Base-by-base conservation (phyloP, 75 land plant species). In the Azolla pinnata region DNA sequence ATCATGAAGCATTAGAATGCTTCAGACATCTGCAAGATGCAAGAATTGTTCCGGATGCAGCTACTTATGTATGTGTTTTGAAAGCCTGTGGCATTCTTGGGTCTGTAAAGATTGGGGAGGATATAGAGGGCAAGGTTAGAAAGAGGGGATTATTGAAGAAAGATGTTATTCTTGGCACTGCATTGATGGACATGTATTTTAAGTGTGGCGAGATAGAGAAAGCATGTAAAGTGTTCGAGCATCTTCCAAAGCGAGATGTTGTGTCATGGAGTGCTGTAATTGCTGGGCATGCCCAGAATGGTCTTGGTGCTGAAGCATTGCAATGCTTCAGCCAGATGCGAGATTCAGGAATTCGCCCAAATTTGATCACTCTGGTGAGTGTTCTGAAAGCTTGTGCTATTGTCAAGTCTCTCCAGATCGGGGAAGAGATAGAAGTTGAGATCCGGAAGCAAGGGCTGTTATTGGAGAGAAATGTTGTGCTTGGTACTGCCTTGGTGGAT, bases 331-430 rank as follows among this genome's bases (percentile, higher is more conserved):
- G 46, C 3, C 21, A 56, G 34, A 69, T 78, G 86, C 61, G 65
- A 23, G 12, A 61, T 14, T 48, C 63, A 0, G 46, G 57, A n/a
- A 56, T 45, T 18, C 60, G 48, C 33, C 81, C 86, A 21, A 79
- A 83, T 49, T 33, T 46, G 24, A 63, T 79, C 31, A 70, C 81
- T 21, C 74, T 78, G 33, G 73, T 83, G 48, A 75, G 81, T 2
- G 56, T 76, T 20, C 28, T 83, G 21, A 67, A 73, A 44, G 64
- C 68, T 28, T 76, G 75, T 61, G 71, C 67, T 28, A 59, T 44
- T 57, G 48, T 68, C 1, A 40, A 60, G 48, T 55, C 38, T 18
- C 52, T 76, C 17, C 60, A 57, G 19, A 54, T 33, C 47, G 83
- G 83, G 1, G 65, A 56, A 33, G 74, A 64, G 59, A 45, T 80